These are phyloP conservation scores for Fusarium sterilihyphosum DNA, from an alignment of 2,329 filamentous ascomycete species.

Conservation along the genomic window DNA sequence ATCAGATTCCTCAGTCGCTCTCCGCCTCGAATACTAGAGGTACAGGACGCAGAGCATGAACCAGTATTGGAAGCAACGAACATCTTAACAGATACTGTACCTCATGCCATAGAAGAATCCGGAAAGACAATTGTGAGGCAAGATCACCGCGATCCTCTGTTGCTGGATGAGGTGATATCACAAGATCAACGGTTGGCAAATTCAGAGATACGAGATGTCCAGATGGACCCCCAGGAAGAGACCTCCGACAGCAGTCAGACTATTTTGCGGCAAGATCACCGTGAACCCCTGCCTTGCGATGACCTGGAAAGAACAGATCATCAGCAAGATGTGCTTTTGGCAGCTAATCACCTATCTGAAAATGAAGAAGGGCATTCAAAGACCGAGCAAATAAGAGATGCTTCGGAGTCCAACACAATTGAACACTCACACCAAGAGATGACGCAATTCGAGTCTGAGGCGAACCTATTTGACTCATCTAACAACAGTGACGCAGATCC, in stretches of 20 bases:
- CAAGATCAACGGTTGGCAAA: neutral
- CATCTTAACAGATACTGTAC: neutral
- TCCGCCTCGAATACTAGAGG: neutral
- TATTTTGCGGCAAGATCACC: neutral
- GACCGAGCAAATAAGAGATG: neutral
- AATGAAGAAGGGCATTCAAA: neutral
- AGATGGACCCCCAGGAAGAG: neutral
- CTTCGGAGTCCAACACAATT: neutral
- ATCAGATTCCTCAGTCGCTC: neutral
- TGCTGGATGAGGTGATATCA: neutral
- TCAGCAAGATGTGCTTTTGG: neutral
- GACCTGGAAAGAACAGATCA: neutral
- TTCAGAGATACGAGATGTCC: neutral
- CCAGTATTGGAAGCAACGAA: neutral
- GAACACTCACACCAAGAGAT: neutral
- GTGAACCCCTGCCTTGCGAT: neutral
- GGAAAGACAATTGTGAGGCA: neutral
- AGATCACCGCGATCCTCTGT: neutral
- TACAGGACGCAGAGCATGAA: neutral
- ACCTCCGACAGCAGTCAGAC: neutral
- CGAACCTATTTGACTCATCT: neutral
- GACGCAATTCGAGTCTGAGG: neutral
- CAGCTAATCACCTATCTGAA: neutral
- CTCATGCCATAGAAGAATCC: neutral
- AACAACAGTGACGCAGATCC: neutral